Base-by-base conservation (phyloP, 768 basidiomycete genomes). In the Xerocomus brunneocitrinus region DNA sequence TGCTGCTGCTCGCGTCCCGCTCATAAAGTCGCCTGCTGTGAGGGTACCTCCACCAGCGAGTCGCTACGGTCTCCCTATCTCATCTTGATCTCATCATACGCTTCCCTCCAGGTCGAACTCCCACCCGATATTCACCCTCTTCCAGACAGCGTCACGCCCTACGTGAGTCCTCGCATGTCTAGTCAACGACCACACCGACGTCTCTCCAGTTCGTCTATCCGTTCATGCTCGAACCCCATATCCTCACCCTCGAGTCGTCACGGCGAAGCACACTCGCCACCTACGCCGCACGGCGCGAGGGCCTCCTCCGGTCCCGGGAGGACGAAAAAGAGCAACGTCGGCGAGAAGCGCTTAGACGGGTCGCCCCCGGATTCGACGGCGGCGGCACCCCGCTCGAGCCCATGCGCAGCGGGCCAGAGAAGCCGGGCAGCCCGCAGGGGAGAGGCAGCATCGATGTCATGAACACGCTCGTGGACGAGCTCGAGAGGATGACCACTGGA, bases 81-180 rank as follows among this genome's bases (percentile, higher is more conserved):
- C 28, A n/a, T 27, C 12, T 10, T 10, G 19, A 25, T 40, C 56
- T 55, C 36, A 58, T 25, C 0, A 38, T 9, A n/a, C n/a, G 19
- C 19, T 16, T 31, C 24, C 34, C 38, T 30, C n/a, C 53, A 98
- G 95, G 82, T 97, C 27, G 79, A 87, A 58, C 75, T 93, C 4
- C 92, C 95, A 4, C 87, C 81, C 44, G 94, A 98, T 63, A 92
- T 98, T 24, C 95, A 98, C 61, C 95, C 95, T 0, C 77, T 98
- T 0, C 95, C 95, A 4, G 90, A 94, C 25, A 89, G 88, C 34
- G 85, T 98, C 4, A 84, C 83, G 2, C 81, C 90, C 57, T 98
- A 98, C 67, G 95, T 95, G 59, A 62, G 83, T 68, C 13, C 36
- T 6, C 24, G 22, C 16, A 30, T 1, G 48, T 39, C 9, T 12